Evolutionary conservation across 768 basidiomycete genomes (phyloP).

Genomic region (Terana coerulea): DNA sequence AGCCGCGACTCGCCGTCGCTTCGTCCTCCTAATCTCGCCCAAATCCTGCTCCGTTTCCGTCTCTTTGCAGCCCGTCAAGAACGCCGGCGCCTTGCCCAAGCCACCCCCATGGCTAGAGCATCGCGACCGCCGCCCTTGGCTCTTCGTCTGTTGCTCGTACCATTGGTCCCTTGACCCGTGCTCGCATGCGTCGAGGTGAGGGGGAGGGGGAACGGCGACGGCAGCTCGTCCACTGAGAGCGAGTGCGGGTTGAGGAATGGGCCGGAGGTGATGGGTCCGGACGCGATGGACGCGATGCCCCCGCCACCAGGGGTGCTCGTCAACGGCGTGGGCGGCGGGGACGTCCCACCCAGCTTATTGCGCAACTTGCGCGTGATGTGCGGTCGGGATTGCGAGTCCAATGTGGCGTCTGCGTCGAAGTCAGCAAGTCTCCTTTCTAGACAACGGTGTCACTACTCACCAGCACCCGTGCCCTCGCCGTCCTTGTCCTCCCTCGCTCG

Average conservation of each 20-base stretch:
- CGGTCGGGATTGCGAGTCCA: slow-evolving; percentile 73
- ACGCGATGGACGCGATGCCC: slow-evolving; percentile 29
- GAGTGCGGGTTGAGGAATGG: slow-evolving; percentile 81
- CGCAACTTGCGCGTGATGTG: slow-evolving; percentile 83
- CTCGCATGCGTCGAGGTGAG: slow-evolving; percentile 54
- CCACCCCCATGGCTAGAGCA: slow-evolving; percentile 60
- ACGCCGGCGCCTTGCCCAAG: slow-evolving; percentile 66
- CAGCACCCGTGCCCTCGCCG: slow-evolving; percentile 75
- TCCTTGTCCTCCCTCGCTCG: slow-evolving; percentile 86
- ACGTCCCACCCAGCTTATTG: slow-evolving; percentile 68
- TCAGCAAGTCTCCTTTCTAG: no score
- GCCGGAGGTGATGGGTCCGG: slow-evolving; percentile 61
- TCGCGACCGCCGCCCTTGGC: slow-evolving; percentile 42
- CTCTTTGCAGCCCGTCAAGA: slow-evolving; percentile 59
- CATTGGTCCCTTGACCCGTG: slow-evolving; percentile 18
- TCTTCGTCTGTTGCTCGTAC: slow-evolving; percentile 31
- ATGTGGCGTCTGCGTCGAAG: slow-evolving; percentile 50
- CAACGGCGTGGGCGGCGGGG: slow-evolving; percentile 74
- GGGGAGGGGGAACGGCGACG: slow-evolving; percentile 78
- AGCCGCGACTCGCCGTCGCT: slow-evolving; percentile 4
- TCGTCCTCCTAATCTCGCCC: slow-evolving; percentile 6
- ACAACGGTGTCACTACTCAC: slow-evolving; percentile 34
- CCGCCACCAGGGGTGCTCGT: slow-evolving; percentile 36
- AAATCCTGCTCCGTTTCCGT: slow-evolving; percentile 66
- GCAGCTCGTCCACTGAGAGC: slow-evolving; percentile 80